Conservation (phyloP, 2,329 filamentous ascomycete genomes). For the Cucurbitaria berberidis region DNA sequence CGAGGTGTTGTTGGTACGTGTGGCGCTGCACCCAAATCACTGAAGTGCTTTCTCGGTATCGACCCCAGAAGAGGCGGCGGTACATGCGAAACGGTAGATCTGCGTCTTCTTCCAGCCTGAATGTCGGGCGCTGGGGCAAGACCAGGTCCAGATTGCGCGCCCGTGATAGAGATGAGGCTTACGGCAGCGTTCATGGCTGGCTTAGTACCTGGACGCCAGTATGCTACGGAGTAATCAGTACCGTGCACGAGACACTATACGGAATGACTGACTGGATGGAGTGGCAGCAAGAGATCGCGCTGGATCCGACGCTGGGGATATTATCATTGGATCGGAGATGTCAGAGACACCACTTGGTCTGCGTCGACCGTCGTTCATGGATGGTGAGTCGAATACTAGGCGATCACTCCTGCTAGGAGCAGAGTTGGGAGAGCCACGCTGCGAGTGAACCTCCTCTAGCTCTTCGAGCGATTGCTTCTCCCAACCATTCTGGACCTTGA, state of each 20-base stretch:
- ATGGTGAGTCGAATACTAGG: constrained; percentile 40
- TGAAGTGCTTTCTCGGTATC: constrained; percentile 41
- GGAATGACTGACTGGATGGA: constrained; percentile 29
- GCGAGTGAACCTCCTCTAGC: constrained; percentile 75
- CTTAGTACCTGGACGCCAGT: constrained; percentile 36
- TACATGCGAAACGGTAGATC: constrained; percentile 41
- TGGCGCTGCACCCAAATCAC: constrained; percentile 34
- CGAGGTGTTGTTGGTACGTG: constrained; percentile 41
- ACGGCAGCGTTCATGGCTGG: constrained; percentile 35
- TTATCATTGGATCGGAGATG: constrained; percentile 42
- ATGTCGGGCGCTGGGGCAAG: constrained; percentile 46
- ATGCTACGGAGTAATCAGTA: constrained; percentile 24
- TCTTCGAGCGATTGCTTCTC: constrained; percentile 79
- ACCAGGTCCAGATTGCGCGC: constrained; percentile 25
- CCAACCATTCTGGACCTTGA: constrained; percentile 89
- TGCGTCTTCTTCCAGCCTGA: constrained; percentile 41
- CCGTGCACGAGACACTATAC: background rate
- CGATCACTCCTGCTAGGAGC: constrained; percentile 56
- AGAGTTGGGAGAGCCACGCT: constrained; percentile 68
- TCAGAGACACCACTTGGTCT: constrained; percentile 47
- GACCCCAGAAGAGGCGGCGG: constrained; percentile 41
- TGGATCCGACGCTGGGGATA: constrained; percentile 41
- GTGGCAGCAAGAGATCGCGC: constrained; percentile 30
- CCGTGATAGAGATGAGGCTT: constrained; percentile 38
- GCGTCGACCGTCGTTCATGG: constrained; percentile 31